Percentiles rank a stretch among this genome's conserved stretches.
These are phyloP conservation scores for Podila horticola DNA, from an alignment of 192 early-diverging fungal genomes.

Conservation along the genomic window DNA sequence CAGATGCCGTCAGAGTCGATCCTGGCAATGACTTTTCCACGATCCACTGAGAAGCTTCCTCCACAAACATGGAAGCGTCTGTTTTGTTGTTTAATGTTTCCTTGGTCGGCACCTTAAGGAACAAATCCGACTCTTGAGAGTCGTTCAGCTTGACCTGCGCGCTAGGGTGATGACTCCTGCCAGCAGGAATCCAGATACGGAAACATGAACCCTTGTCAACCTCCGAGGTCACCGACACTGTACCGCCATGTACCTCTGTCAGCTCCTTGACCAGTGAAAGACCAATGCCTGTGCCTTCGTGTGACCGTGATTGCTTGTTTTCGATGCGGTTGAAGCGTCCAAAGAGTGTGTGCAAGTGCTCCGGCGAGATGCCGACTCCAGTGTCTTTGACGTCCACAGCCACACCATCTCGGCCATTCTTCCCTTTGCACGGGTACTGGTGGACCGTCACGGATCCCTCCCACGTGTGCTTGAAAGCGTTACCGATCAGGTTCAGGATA, in stretches of 20 bases:
- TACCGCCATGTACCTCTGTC: conserved; percentile 62
- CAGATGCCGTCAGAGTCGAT: conserved; percentile 28
- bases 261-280: conserved; percentile 65
- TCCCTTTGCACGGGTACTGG: conserved; percentile 54
- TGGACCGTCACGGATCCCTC: conserved; percentile 58
- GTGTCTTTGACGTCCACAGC: conserved; percentile 44
- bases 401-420: conserved; percentile 48
- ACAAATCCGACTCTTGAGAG: neutral
- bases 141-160: conserved; percentile 48
- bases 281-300: conserved; percentile 72
- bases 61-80: conserved; percentile 35
- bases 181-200: conserved; percentile 59
- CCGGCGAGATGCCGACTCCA: conserved; percentile 62
- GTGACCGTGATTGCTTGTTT: conserved; percentile 58
- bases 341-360: conserved; percentile 60
- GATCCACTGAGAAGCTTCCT: conserved; percentile 48
- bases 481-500: conserved; percentile 67
- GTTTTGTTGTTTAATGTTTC: conserved; percentile 44
- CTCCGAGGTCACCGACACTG: conserved; percentile 46
- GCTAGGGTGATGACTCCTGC: conserved; percentile 56
- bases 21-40: conserved; percentile 34
- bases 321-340: conserved; percentile 72
- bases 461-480: conserved; percentile 61
- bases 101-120: neutral
- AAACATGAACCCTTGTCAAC: conserved; percentile 62